Conservation (phyloP, 331 rosid genomes). For the Acacia concinna region DNA sequence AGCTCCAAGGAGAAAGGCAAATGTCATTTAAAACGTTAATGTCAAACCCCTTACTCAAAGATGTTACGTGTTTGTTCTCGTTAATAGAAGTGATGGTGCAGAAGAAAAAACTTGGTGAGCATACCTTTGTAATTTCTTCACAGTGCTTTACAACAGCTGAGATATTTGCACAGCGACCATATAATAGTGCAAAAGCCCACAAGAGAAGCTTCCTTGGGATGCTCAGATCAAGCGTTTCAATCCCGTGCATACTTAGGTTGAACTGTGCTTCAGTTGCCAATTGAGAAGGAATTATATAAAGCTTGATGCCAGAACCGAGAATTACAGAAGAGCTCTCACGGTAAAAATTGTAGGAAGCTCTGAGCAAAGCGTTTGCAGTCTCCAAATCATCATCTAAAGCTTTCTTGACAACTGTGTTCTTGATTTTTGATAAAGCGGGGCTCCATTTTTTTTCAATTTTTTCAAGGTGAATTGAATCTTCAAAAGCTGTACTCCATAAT, state of each 20-base stretch:
- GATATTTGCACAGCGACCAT: constrained; percentile 80
- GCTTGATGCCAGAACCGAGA: constrained; percentile 75
- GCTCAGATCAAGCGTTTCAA: constrained; percentile 87
- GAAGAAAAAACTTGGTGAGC: constrained; percentile 33
- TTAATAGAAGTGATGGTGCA: constrained; percentile 17
- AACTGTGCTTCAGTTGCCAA: constrained; percentile 53
- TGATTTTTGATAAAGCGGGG: constrained; percentile 58
- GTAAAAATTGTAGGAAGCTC: constrained; percentile 81
- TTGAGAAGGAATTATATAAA: constrained; percentile 64
- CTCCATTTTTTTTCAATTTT: constrained; percentile 69
- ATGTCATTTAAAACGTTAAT: constrained; percentile 6
- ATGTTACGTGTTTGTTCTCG: constrained; percentile 29
- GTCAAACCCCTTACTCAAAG: constrained; percentile 27
- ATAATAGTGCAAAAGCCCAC: constrained; percentile 80
- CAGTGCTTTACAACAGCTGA: constrained; percentile 87
- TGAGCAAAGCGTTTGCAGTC: constrained; percentile 73
- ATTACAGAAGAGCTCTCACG: constrained; percentile 85
- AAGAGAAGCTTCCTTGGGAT: constrained; percentile 96
- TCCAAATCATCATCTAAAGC: constrained; percentile 77
- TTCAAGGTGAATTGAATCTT: constrained; percentile 57
- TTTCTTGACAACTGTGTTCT: constrained; percentile 48
- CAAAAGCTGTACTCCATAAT: constrained; percentile 77
- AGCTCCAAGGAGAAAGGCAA: constrained; percentile 27
- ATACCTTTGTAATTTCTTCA: constrained; percentile 91
- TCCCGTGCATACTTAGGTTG: constrained; percentile 56